Percentiles rank a stretch among this genome's conserved stretches.
phyloP scores from a whole-genome alignment of 257 asterid genomes.

The Mitragyna speciosa region DNA sequence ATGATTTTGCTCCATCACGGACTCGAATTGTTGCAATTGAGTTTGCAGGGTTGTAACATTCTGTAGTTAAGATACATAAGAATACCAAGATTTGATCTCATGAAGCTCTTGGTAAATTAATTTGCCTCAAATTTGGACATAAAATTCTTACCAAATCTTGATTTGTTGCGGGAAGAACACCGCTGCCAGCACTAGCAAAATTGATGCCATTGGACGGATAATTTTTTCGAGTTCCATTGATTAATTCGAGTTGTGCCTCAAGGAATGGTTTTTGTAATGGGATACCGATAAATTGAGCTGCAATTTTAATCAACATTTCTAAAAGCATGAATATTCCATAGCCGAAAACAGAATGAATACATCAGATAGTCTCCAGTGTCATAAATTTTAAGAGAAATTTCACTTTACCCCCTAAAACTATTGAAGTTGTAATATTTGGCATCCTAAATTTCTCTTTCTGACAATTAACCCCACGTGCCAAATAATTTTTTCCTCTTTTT shows the following conservation, averaged over 20 bases:
- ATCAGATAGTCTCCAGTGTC: neutral
- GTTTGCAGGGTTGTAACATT: constrained; percentile 57
- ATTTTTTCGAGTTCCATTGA: constrained; percentile 34
- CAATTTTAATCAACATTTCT: constrained; percentile 9
- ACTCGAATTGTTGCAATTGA: constrained; percentile 57
- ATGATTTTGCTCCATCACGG: constrained; percentile 40
- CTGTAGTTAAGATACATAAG: constrained; percentile 23
- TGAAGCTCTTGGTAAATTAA: neutral
- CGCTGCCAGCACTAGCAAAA: constrained; percentile 92
- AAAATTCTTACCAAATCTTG: constrained; percentile 43
- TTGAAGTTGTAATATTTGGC: neutral
- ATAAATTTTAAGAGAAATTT: too few species aligned
- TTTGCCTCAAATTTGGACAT: neutral
- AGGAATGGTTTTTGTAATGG: constrained; percentile 65
- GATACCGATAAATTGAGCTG: constrained; percentile 57
- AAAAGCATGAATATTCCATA: neutral
- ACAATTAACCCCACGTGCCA: neutral
- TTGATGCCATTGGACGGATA: constrained; percentile 72
- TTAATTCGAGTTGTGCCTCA: constrained; percentile 45
- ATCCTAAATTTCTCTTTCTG: neutral
- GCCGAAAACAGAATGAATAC: neutral
- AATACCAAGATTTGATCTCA: neutral
- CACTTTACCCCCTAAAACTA: neutral
- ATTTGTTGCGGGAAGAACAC: constrained; percentile 59
- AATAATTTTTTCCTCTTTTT: too few species aligned